Conservation (phyloP, 192 early-diverging fungal species). For the Piromyces finnis region DNA sequence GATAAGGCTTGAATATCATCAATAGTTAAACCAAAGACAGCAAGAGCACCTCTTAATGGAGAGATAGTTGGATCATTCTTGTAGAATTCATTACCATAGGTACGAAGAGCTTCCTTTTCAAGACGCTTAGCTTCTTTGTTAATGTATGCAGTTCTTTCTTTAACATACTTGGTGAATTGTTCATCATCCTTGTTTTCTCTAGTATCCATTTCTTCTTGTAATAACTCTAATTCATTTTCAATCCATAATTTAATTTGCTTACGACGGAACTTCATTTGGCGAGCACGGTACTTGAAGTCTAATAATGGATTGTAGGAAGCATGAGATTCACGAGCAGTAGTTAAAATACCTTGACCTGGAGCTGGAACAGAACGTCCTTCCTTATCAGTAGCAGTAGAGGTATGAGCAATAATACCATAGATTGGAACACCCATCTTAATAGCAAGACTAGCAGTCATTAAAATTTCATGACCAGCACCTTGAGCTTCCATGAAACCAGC, state of each 20-base stretch:
- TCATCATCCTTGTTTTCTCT: slow-evolving; percentile 18
- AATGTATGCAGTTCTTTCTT: slow-evolving; percentile 30
- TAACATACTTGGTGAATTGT: slow-evolving; percentile 9
- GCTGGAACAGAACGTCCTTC: slow-evolving; percentile 85
- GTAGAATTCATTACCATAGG: slow-evolving; percentile 72
- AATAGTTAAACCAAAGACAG: slow-evolving; percentile 68
- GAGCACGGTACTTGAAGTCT: slow-evolving; percentile 65
- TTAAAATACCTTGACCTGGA: slow-evolving; percentile 84
- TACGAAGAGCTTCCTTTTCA: slow-evolving; percentile 50
- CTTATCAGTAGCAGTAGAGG: slow-evolving; percentile 84
- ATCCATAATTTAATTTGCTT: slow-evolving; percentile 65
- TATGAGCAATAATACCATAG: slow-evolving; percentile 73
- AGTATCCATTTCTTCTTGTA: slow-evolving; percentile 47
- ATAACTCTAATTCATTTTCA: slow-evolving; percentile 48
- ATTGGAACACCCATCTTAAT: slow-evolving; percentile 86
- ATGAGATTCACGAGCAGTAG: slow-evolving; percentile 62
- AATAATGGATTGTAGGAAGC: slow-evolving; percentile 39
- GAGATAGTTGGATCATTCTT: slow-evolving; percentile 49
- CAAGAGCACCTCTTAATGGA: slow-evolving; percentile 72
- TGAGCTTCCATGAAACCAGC: slow-evolving; percentile 85
- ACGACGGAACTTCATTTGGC: slow-evolving; percentile 52
- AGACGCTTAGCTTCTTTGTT: slow-evolving; percentile 44
- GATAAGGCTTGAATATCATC: slow-evolving; percentile 88
- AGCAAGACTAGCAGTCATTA: slow-evolving; percentile 75
- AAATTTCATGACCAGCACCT: slow-evolving; percentile 71